Evolutionary conservation across 306 rosid genomes (phyloP).

Genomic region (Amphicarpaea edgeworthii): DNA sequence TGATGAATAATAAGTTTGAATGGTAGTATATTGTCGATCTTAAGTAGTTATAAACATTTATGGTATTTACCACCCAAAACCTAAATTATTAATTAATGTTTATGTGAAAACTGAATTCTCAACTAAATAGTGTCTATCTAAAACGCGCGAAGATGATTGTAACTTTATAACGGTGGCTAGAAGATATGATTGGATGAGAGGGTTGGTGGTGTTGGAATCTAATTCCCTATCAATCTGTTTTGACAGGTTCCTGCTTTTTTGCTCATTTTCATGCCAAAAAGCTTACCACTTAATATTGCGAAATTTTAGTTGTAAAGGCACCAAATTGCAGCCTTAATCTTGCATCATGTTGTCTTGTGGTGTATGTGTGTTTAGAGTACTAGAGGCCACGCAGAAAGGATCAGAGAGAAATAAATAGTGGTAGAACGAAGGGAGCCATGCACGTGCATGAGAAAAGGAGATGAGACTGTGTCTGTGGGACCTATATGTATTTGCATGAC

Average conservation of each 20-base stretch:
- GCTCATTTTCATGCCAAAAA: conserved; percentile 60
- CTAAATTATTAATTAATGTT: too few relatives aligned
- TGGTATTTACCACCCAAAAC: too few relatives aligned
- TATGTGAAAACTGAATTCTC: too few relatives aligned
- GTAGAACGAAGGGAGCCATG: conserved; percentile 46
- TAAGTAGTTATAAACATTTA: too few relatives aligned
- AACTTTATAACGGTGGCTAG: conserved; percentile 31
- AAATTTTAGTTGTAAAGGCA: conserved; percentile 58
- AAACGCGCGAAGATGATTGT: conserved; percentile 30
- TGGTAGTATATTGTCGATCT: too few relatives aligned
- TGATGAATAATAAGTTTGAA: neutral
- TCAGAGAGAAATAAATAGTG: conserved; percentile 9
- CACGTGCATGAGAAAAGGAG: conserved; percentile 64
- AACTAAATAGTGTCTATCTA: too few relatives aligned
- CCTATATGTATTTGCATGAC: conserved; percentile 39
- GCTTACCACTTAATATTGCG: conserved; percentile 50
- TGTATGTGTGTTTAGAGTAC: too few relatives aligned
- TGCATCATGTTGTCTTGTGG: conserved; percentile 31
- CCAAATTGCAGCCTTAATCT: conserved; percentile 65
- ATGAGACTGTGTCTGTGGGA: conserved; percentile 43
- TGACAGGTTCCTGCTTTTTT: conserved; percentile 57
- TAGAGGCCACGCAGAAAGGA: conserved; percentile 37
- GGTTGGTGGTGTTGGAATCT: conserved; percentile 61
- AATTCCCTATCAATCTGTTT: conserved; percentile 53
- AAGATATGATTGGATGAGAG: conserved; percentile 42